These are phyloP conservation scores for Durio zibethinus DNA, from an alignment of 345 rosid genomes.

Conservation along the genomic window DNA sequence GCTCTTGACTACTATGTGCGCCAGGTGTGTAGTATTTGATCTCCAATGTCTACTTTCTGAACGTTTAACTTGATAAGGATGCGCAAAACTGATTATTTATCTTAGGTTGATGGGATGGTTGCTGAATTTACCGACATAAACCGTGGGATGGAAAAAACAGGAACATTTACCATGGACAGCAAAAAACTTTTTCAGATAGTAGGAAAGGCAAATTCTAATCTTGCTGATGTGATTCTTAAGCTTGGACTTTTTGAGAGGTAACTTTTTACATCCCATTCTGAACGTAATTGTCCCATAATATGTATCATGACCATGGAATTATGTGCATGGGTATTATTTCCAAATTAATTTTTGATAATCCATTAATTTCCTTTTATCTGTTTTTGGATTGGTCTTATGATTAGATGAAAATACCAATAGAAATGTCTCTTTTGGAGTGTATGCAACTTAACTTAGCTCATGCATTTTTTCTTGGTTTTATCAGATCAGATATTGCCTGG, in stretches of 20 bases:
- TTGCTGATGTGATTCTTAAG: conserved; percentile 90
- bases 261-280: conserved; percentile 3
- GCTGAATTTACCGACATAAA: conserved; percentile 90
- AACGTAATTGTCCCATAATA: neutral
- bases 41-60: neutral
- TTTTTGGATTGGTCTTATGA: neutral
- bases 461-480: conserved; percentile 7
- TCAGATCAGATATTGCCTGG: conserved; percentile 93
- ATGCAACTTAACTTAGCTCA: neutral
- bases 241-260: conserved; percentile 98
- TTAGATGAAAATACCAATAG: neutral
- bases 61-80: neutral
- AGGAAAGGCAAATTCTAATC: conserved; percentile 87
- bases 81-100: neutral
- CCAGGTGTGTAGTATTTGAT: conserved; percentile 50
- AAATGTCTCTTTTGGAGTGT: neutral
- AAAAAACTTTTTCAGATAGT: conserved; percentile 90
- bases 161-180: conserved; percentile 89
- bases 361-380: neutral
- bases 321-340: neutral
- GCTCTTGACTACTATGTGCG: conserved; percentile 97
- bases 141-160: conserved; percentile 88
- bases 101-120: conserved; percentile 93
- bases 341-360: neutral
- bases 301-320: neutral